A percentile compares a stretch with the other conserved stretches of the same genome.
These are phyloP conservation scores for Amanita thiersii DNA, from an alignment of 768 basidiomycete genomes.

Conservation along the genomic window DNA sequence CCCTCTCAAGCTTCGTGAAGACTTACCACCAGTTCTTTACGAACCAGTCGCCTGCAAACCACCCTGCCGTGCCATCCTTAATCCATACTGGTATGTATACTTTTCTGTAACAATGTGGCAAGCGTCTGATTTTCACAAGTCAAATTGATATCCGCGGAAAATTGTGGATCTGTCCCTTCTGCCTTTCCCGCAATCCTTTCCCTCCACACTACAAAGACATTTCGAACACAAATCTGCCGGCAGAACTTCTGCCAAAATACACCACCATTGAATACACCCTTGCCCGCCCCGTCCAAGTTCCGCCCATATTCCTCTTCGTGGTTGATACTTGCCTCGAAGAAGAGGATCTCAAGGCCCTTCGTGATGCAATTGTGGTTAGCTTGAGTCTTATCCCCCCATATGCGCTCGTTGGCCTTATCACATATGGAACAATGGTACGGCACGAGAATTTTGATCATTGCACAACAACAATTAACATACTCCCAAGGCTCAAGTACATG, in stretches of 20 bases:
- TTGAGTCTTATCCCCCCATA: constrained; percentile 89
- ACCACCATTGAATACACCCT: constrained; percentile 99
- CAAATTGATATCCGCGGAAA: constrained; percentile 98
- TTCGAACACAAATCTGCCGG: constrained; percentile 91
- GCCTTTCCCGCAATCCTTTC: constrained; percentile 92
- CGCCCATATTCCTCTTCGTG: constrained; percentile 95
- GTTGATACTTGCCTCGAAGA: constrained; percentile 96
- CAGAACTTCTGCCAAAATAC: constrained; percentile 94
- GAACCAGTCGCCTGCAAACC: constrained; percentile 99
- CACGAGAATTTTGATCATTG: constrained; percentile 13
- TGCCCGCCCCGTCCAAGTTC: constrained; percentile 80
- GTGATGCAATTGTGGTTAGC: constrained; percentile 92
- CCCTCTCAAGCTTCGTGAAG: constrained; percentile 88
- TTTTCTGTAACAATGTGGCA: constrained; percentile 6
- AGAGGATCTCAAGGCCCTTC: constrained; percentile 91
- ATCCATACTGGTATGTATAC: constrained; percentile 82
- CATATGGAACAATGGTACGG: constrained; percentile 90
- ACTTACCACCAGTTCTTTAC: constrained; percentile 92
- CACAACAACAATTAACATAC: constrained; percentile 1
- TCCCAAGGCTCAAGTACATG: constrained; percentile 91
- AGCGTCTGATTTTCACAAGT: constrained; percentile 33
- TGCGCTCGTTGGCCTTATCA: constrained; percentile 92
- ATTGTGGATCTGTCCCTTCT: constrained; percentile 99
- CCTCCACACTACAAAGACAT: constrained; percentile 99
- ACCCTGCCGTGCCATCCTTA: constrained; percentile 93